Conservation (phyloP, 768 basidiomycete genomes). For the Melanogaster broomeanus region DNA sequence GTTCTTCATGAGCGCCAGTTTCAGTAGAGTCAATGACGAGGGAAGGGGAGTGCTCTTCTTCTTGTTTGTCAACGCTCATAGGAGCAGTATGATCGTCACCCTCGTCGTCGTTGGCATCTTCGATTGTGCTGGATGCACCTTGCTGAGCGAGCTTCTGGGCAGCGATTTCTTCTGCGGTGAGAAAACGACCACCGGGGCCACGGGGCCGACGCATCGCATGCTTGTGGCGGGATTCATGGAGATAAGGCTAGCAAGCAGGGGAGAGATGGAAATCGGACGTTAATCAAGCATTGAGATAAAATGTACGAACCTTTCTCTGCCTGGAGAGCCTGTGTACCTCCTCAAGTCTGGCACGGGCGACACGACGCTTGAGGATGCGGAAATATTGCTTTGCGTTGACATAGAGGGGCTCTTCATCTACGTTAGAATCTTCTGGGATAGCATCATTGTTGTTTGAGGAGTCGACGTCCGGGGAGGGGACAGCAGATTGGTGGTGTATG, state of each 20-base stretch:
- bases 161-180: constrained; percentile 94
- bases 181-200: constrained; percentile 96
- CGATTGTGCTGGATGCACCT: constrained; percentile 38
- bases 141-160: constrained; percentile 59
- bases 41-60: constrained; percentile 22
- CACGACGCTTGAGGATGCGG: constrained; percentile 93
- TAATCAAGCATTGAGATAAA: not conserved
- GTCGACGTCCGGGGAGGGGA: constrained; percentile 14
- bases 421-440: constrained; percentile 40
- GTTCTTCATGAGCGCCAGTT: constrained; percentile 11
- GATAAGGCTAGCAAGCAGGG: constrained; percentile 71
- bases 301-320: constrained; percentile 76
- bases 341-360: constrained; percentile 88
- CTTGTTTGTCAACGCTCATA: constrained; percentile 12
- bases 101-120: constrained; percentile 47
- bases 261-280: constrained; percentile 7
- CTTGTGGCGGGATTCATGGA: constrained; percentile 96
- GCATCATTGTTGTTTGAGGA: constrained; percentile 18
- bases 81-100: constrained; percentile 10
- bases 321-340: constrained; percentile 91
- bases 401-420: constrained; percentile 97
- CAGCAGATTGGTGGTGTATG: constrained; percentile 21
- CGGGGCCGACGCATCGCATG: constrained; percentile 97
- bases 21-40: constrained; percentile 19
- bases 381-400: constrained; percentile 99